Evolutionary conservation across 495 filamentous ascomycete species (phyloP).

Genomic region (Talaromyces nanjingensis): DNA sequence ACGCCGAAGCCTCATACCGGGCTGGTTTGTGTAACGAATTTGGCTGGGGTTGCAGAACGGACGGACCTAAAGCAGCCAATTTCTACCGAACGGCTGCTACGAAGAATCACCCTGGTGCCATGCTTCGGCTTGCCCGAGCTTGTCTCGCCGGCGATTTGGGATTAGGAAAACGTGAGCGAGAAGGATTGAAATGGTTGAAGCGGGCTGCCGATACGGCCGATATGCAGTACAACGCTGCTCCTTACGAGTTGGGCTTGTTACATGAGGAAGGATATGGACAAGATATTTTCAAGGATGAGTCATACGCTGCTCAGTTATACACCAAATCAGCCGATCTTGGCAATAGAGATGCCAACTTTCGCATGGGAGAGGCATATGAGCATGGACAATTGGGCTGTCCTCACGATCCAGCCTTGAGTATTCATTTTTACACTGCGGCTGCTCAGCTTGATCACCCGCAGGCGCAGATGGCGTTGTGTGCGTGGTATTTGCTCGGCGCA

Average conservation of each 20-base stretch:
- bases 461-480: constrained; percentile 98
- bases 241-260: constrained; percentile 81
- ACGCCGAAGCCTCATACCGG: constrained; percentile 92
- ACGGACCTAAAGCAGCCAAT: constrained; percentile 83
- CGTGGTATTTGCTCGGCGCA: constrained; percentile 96
- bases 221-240: constrained; percentile 82
- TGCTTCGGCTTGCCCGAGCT: constrained; percentile 84
- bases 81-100: constrained; percentile 87
- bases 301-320: constrained; percentile 89
- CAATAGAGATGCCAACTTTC: constrained; percentile 73
- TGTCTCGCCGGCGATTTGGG: constrained; percentile 87
- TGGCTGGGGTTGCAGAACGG: constrained; percentile 89
- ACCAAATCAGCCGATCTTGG: constrained; percentile 92
- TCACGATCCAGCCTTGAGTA: constrained; percentile 82
- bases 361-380: constrained; percentile 95
- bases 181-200: constrained; percentile 96
- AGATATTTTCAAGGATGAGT: constrained; percentile 82
- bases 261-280: constrained; percentile 88
- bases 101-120: constrained; percentile 91
- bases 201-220: constrained; percentile 85
- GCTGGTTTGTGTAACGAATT: constrained; percentile 95
- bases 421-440: constrained; percentile 94
- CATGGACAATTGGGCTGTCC: constrained; percentile 84
- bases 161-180: constrained; percentile 71
- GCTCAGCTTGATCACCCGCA: constrained; percentile 75